A percentile compares a stretch with the other conserved stretches of the same genome.
Conservation (phyloP, 306 rosid species). For the Prunus campanulata region DNA sequence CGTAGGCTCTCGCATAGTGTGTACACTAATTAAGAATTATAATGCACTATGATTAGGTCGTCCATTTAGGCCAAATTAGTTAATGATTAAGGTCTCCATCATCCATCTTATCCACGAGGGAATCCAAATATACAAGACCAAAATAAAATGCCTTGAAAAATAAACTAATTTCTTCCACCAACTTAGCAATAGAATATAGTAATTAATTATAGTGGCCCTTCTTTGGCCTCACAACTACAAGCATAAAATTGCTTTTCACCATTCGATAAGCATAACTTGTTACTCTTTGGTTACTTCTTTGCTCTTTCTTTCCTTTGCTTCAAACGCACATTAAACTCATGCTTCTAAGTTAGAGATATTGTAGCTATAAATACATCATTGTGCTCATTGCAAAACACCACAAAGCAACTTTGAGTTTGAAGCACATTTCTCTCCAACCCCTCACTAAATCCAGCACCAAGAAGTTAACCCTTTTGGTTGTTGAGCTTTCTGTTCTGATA, state of each 20-base stretch:
- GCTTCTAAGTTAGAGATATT: slow-evolving; percentile 18
- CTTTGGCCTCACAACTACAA: not conserved
- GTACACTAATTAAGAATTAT: not conserved
- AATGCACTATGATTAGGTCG: not conserved
- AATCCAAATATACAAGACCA: not conserved
- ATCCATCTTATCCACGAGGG: slow-evolving; percentile 9
- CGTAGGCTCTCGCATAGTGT: not conserved
- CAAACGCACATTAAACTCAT: slow-evolving; percentile 22
- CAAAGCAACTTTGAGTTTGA: slow-evolving; percentile 3
- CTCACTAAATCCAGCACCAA: slow-evolving; percentile 2
- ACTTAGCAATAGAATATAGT: slow-evolving; percentile 20
- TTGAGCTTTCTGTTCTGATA: not conserved
- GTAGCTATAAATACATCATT: slow-evolving; percentile 20
- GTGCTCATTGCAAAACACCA: slow-evolving; percentile 9
- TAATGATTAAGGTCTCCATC: slow-evolving; percentile 6
- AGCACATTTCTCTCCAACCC: not conserved
- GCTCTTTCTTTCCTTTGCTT: slow-evolving; percentile 23
- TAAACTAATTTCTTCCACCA: not conserved
- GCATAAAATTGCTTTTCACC: not conserved
- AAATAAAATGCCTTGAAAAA: not conserved
- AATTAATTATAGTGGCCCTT: not conserved
- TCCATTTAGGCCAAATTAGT: slow-evolving; percentile 5
- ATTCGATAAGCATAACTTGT: not conserved
- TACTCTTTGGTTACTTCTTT: slow-evolving; percentile 8
- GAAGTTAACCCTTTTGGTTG: not conserved